These are phyloP conservation scores for Angophora floribunda DNA, from an alignment of 345 rosid genomes.

Conservation along the genomic window DNA sequence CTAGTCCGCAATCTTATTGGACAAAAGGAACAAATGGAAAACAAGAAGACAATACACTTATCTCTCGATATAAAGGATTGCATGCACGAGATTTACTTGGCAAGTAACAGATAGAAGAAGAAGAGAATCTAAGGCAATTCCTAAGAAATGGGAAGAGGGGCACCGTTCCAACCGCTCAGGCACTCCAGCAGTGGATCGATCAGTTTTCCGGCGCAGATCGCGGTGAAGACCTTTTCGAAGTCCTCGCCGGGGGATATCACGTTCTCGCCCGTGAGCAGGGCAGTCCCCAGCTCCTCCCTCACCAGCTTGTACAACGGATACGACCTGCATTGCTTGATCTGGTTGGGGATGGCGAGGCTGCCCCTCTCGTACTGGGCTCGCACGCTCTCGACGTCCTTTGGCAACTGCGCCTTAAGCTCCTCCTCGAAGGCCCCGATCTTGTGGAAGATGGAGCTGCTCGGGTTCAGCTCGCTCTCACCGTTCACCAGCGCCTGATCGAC, in stretches of 20 bases:
- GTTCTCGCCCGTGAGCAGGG: conserved; percentile 12
- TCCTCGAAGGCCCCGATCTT: conserved; percentile 15
- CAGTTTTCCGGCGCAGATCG: conserved; percentile 12
- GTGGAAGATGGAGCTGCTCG: conserved; percentile 6
- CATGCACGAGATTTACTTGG: neutral
- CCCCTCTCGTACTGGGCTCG: conserved; percentile 6
- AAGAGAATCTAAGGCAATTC: neutral
- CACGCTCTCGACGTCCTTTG: conserved; percentile 13
- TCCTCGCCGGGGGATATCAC: conserved; percentile 19
- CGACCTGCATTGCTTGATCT: conserved; percentile 16
- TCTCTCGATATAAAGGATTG: neutral
- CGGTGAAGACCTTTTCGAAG: conserved; percentile 15
- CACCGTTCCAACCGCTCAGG: conserved; percentile 17
- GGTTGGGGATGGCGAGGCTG: neutral
- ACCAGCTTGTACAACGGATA: conserved; percentile 16
- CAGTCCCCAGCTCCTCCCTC: conserved; percentile 12
- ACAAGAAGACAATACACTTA: neutral
- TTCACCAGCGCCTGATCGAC: conserved; percentile 10
- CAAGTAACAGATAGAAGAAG: neutral
- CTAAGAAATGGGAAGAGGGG: conserved; percentile 18
- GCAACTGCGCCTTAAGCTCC: conserved; percentile 9
- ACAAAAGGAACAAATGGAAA: neutral
- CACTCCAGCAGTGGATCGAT: conserved; percentile 18
- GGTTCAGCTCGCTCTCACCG: neutral
- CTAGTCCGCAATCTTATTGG: too few species aligned